Percentiles rank a stretch among this genome's conserved stretches.
Conservation (phyloP, 805 yeast species). For the Sugiyamaella valdiviana region DNA sequence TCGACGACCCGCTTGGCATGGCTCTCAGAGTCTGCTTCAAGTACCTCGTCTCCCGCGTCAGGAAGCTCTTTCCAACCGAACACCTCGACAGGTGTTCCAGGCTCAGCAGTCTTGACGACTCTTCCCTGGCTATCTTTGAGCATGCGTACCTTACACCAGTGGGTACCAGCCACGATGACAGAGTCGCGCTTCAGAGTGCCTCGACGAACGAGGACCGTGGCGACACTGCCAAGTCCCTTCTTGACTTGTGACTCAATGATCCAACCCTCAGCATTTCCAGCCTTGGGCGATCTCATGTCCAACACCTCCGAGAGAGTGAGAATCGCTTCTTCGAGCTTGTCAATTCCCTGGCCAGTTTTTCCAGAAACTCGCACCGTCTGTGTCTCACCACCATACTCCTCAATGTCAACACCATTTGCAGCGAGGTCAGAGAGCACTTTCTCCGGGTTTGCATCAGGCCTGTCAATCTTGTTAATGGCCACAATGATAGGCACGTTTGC, state of each 20-base stretch:
- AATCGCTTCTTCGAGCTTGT: slow-evolving; percentile 81
- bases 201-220: slow-evolving; percentile 75
- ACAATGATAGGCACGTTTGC: slow-evolving; percentile 81
- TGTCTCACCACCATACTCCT: slow-evolving; percentile 91
- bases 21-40: slow-evolving; percentile 70
- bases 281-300: slow-evolving; percentile 56
- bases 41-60: slow-evolving; percentile 77
- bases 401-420: slow-evolving; percentile 71
- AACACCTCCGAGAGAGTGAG: slow-evolving; percentile 76
- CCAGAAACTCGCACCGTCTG: slow-evolving; percentile 87
- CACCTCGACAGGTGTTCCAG: slow-evolving; percentile 85
- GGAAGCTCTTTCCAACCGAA: slow-evolving; percentile 95
- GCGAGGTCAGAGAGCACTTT: slow-evolving; percentile 75
- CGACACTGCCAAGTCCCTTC: slow-evolving; percentile 76
- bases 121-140: slow-evolving; percentile 72
- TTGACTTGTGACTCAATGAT: slow-evolving; percentile 77
- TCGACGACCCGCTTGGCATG: slow-evolving; percentile 68
- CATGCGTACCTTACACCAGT: slow-evolving; percentile 77
- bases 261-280: slow-evolving; percentile 70
- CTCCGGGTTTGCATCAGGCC: slow-evolving; percentile 66
- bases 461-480: slow-evolving; percentile 89
- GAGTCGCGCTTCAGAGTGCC: slow-evolving; percentile 70
- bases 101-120: slow-evolving; percentile 58
- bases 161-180: slow-evolving; percentile 76
- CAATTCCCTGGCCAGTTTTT: slow-evolving; percentile 84